Evolutionary conservation across 139 green algal genomes (phyloP), one percentile per base, ranked within the genome.

Genomic region (Spirogloea muscicola): DNA sequence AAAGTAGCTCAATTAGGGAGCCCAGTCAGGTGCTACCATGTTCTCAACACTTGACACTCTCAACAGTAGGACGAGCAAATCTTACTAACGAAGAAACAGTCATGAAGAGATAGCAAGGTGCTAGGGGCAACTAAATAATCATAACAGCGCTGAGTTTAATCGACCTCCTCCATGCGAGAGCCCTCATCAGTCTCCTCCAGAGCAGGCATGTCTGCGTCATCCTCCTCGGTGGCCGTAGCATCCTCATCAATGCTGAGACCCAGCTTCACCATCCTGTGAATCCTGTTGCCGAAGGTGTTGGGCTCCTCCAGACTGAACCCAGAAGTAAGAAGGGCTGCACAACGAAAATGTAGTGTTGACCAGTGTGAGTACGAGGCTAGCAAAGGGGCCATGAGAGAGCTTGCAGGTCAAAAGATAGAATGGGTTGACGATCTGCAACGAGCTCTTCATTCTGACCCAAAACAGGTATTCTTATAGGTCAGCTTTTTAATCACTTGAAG

Each of bases 221-320:
- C 86, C 34, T 84, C 82, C 16, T 82, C 79, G 21, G 34, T 76
- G 18, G 71, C 76, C 21, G 70, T 88, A 27, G 83, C 77, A 49
- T 98, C 94, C 68, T 98, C 95, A 77, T 99, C 95, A 68, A 99
- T 97, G 68, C 79, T 90, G 39, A 99, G 86, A 57, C 95, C 95
- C 49, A 99, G 88, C 90, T 97, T 97, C 77, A 99, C 92, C 95
- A 99, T 99, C 73, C 95, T 90, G 91, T 99, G 91, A 86, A 99
- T 99, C 81, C 95, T 89, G 71, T 60, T 82, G 37, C 90, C 92
- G 74, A 99, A 99, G 36, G 91, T 97, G 84, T 93, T 93, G 58
- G 95, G 95, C 80, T 99, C 95, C 59, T 99, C 95, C 55, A 99
- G 88, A 33, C 79, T 91, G 89, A 99, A 99, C 42, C 95, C 95